These are phyloP conservation scores for Yarrowia divulgata DNA, from an alignment of 805 yeast genomes.

Conservation along the genomic window DNA sequence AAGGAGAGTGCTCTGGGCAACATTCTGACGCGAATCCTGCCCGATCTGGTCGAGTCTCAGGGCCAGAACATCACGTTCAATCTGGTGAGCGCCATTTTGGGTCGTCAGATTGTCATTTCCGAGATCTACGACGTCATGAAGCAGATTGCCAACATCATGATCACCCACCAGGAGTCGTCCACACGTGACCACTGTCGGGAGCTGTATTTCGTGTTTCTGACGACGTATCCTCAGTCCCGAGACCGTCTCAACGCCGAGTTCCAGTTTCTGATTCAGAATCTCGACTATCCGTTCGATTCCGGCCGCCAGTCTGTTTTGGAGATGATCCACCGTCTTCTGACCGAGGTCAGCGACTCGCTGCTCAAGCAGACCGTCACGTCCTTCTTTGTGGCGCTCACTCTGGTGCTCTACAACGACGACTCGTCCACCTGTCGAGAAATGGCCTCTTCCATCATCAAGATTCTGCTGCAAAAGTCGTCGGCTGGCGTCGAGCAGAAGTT, in stretches of 20 bases:
- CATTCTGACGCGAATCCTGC: constrained; percentile 72
- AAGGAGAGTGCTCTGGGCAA: constrained; percentile 77
- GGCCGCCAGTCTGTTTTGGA: constrained; percentile 95
- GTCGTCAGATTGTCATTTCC: constrained; percentile 76
- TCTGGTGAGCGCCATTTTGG: constrained; percentile 77
- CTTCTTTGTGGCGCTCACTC: constrained; percentile 82
- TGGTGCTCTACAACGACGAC: constrained; percentile 79
- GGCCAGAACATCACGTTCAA: constrained; percentile 88
- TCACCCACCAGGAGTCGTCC: constrained; percentile 83
- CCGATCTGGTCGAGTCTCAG: constrained; percentile 89
- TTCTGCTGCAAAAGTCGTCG: constrained; percentile 55
- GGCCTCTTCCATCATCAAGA: constrained; percentile 69
- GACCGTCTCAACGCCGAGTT: constrained; percentile 84
- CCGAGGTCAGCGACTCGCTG: constrained; percentile 67
- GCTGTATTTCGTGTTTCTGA: constrained; percentile 80
- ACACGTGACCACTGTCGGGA: constrained; percentile 86
- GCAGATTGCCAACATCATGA: constrained; percentile 79
- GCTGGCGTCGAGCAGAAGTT: constrained; percentile 46
- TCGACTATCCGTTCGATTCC: constrained; percentile 80
- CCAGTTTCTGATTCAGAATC: constrained; percentile 77
- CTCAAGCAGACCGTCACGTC: constrained; percentile 59
- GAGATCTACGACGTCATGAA: constrained; percentile 92
- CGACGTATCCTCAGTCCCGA: constrained; percentile 94
- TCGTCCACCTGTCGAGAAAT: constrained; percentile 81
- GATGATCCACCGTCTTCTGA: constrained; percentile 71